Evolutionary conservation across 1,284 basidiomycete species (phyloP).

Genomic region (Tilletia walkeri): DNA sequence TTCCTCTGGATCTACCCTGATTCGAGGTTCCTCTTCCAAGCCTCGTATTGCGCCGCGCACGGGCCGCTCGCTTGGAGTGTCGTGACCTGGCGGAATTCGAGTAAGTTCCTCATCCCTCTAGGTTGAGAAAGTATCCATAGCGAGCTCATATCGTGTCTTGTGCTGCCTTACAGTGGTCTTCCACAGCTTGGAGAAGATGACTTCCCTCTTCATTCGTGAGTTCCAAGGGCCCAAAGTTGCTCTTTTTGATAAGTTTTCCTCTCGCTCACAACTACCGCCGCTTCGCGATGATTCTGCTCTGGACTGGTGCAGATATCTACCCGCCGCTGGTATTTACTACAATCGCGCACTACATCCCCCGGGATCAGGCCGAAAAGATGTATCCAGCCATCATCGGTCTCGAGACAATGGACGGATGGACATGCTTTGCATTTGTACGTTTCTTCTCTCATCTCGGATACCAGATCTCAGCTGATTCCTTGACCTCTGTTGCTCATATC

Average conservation of each 20-base stretch:
- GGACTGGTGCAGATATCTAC: background rate
- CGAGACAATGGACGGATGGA: constrained; percentile 65
- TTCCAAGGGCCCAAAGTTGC: background rate
- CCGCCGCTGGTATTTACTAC: constrained; percentile 75
- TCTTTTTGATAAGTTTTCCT: background rate
- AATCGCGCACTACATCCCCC: constrained; percentile 80
- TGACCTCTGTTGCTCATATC: background rate
- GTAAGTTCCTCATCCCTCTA: constrained; percentile 70
- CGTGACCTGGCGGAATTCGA: constrained; percentile 90
- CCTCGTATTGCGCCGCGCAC: constrained; percentile 41
- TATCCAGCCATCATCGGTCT: constrained; percentile 77
- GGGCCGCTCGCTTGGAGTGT: constrained; percentile 84
- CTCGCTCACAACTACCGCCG: too few relatives aligned
- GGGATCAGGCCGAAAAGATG: constrained; percentile 63
- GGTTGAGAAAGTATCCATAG: constrained; percentile 59
- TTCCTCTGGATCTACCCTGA: constrained; percentile 45
- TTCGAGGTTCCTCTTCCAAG: constrained; percentile 40
- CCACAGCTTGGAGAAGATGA: constrained; percentile 60
- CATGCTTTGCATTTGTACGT: constrained; percentile 60
- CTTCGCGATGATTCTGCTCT: background rate
- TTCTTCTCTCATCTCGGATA: too few relatives aligned
- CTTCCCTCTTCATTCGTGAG: constrained; percentile 59
- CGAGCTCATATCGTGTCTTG: background rate
- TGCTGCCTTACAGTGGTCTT: background rate
- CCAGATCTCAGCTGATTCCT: too few relatives aligned